Base-by-base conservation (phyloP, 345 rosid genomes). In the Linum lewisii region DNA sequence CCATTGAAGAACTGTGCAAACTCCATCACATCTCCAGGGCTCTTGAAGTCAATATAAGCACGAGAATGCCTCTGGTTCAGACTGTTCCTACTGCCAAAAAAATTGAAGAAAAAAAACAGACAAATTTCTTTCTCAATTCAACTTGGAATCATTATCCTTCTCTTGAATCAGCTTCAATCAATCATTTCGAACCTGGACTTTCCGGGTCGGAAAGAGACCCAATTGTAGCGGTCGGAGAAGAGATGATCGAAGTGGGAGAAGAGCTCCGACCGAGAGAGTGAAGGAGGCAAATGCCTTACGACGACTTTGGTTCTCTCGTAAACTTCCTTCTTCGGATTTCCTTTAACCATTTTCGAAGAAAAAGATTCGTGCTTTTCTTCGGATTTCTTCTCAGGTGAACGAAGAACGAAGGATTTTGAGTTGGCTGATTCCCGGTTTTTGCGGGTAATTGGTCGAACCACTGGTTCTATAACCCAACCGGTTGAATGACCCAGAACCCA, bases 271-370 rank as follows among this genome's bases (percentile, higher is more conserved):
- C 78, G 79, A 9, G 82, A 65, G 36, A 87, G 82, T 29, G 87
- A 75, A 26, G 95, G 95, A 47, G 91, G 91, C 73, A 87, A 69
- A 71, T 78, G 85, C 67, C 95, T 74, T 50, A 87, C 75, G 60
- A 87, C 88, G 49, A 87, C 82, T 75, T 82, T 87, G 62, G 76
- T 82, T 68, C 79, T 79, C 63, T 65, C 72, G 61, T 61, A 59
- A 10, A 73, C 75, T 45, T 75, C 79, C 74, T 84, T 78, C 82
- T 74, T 78, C 54, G 34, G 34, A 16, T 42, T 53, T 32, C 52
- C 52, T 53, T 22, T 10, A 6, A 10, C 14, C 29, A 60, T 15
- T 16, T 58, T 24, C 24, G 58, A 34, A 11, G 10, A 34, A 34
- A 34, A 34, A 34, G 38, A 34, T 34, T 42, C 47, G 9, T 42